Evolutionary conservation across 441 rosid species (phyloP).

Genomic region (Arabidopsis hybrid): DNA sequence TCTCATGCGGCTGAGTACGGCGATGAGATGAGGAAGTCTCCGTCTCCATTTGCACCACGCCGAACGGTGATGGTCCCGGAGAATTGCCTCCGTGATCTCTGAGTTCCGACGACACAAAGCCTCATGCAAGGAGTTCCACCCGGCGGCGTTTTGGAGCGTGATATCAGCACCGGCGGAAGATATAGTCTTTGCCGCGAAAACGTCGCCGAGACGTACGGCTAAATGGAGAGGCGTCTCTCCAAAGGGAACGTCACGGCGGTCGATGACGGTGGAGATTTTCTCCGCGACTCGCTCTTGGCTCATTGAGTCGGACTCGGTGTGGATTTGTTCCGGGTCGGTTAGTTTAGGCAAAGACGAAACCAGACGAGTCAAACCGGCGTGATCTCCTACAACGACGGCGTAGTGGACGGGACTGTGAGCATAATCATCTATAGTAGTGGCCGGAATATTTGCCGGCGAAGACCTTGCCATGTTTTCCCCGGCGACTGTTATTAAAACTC

Average conservation of each 20-base stretch:
- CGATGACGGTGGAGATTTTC: slow-evolving; percentile 66
- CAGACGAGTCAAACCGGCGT: slow-evolving; percentile 60
- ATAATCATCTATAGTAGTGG: slow-evolving; percentile 61
- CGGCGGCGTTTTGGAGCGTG: slow-evolving; percentile 74
- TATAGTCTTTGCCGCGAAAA: slow-evolving; percentile 56
- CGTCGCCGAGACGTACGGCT: slow-evolving; percentile 74
- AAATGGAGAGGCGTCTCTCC: slow-evolving; percentile 92
- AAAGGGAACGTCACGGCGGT: slow-evolving; percentile 84
- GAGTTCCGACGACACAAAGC: slow-evolving; percentile 73
- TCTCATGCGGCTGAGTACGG: slow-evolving; percentile 77
- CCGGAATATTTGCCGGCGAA: slow-evolving; percentile 28
- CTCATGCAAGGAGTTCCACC: slow-evolving; percentile 89
- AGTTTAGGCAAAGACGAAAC: slow-evolving; percentile 72
- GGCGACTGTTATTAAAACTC: background rate
- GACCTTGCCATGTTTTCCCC: slow-evolving; percentile 26
- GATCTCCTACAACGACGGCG: slow-evolving; percentile 78
- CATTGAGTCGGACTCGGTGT: slow-evolving; percentile 69
- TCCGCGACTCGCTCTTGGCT: slow-evolving; percentile 68
- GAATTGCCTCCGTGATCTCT: slow-evolving; percentile 60
- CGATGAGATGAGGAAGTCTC: slow-evolving; percentile 76
- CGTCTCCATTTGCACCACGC: slow-evolving; percentile 97
- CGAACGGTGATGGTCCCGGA: slow-evolving; percentile 68
- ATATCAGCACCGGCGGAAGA: slow-evolving; percentile 77
- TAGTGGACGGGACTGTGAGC: slow-evolving; percentile 81
- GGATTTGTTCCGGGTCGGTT: slow-evolving; percentile 64